Percentiles rank a stretch among this genome's conserved stretches.
Conservation (phyloP, 208 protist genomes). For the Leishmania guyanensis region DNA sequence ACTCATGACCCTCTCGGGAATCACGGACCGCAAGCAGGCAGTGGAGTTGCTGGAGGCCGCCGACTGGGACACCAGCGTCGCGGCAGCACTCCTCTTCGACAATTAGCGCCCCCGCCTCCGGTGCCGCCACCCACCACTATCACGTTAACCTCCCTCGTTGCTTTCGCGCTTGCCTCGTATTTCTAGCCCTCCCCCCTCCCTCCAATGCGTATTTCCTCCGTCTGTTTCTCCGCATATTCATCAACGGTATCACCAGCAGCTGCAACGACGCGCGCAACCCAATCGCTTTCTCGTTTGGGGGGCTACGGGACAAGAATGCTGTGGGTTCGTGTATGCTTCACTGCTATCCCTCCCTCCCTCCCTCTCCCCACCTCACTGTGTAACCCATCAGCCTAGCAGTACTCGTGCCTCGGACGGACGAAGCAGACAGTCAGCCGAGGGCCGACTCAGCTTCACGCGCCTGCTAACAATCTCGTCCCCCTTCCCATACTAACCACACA, state of each 20-base stretch:
- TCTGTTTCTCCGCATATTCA: neutral
- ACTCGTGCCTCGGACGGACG: too few species aligned
- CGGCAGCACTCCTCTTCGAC: constrained; percentile 30
- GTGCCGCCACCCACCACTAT: neutral
- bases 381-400: too few species aligned
- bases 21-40: constrained; percentile 23
- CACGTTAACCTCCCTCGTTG: neutral
- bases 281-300: too few species aligned
- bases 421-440: too few species aligned
- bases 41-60: constrained; percentile 49
- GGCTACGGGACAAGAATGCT: neutral
- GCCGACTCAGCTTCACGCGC: too few species aligned
- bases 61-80: constrained; percentile 50
- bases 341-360: neutral
- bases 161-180: neutral
- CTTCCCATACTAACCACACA: neutral
- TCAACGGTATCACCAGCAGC: neutral
- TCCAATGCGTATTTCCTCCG: neutral
- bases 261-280: neutral
- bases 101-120: neutral
- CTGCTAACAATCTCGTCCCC: too few species aligned
- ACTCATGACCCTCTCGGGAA: constrained; percentile 51
- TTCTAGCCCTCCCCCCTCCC: neutral
- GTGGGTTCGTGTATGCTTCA: neutral
- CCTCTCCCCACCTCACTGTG: constrained; percentile 1